Evolutionary conservation across 2,329 filamentous ascomycete species (phyloP).

Genomic region (Calonectria henricotiae): DNA sequence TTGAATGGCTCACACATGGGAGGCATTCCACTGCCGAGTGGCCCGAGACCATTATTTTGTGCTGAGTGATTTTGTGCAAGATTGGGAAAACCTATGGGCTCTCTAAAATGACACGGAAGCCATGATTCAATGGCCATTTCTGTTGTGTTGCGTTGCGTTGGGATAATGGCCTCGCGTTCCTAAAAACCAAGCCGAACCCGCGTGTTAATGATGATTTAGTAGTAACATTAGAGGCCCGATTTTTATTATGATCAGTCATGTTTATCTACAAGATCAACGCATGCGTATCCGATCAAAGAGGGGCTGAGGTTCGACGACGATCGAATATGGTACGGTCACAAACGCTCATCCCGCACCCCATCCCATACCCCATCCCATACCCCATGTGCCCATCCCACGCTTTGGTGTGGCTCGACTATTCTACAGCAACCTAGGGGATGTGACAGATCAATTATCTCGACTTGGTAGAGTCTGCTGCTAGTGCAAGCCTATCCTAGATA

Average conservation of each 20-base stretch:
- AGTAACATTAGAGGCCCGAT: background rate
- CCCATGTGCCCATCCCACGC: background rate
- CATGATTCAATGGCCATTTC: background rate
- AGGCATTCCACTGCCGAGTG: background rate
- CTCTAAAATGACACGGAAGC: background rate
- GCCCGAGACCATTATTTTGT: background rate
- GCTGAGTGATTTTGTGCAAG: background rate
- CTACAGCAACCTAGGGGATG: background rate
- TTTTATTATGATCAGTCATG: background rate
- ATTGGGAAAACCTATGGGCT: background rate
- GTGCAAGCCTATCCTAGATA: background rate
- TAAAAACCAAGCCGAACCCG: no score
- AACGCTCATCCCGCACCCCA: background rate
- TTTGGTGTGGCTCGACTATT: background rate
- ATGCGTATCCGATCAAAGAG: background rate
- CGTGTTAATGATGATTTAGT: background rate
- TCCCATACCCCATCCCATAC: no score
- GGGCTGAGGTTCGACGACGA: background rate
- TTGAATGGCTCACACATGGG: conserved; percentile 2
- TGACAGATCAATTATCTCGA: background rate
- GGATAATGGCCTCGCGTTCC: background rate
- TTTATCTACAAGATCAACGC: background rate
- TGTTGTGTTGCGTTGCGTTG: background rate
- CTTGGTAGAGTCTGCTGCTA: background rate
- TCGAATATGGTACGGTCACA: background rate